Conservation (phyloP, 2,329 filamentous ascomycete species). For the Chaetomiaceae sp. region DNA sequence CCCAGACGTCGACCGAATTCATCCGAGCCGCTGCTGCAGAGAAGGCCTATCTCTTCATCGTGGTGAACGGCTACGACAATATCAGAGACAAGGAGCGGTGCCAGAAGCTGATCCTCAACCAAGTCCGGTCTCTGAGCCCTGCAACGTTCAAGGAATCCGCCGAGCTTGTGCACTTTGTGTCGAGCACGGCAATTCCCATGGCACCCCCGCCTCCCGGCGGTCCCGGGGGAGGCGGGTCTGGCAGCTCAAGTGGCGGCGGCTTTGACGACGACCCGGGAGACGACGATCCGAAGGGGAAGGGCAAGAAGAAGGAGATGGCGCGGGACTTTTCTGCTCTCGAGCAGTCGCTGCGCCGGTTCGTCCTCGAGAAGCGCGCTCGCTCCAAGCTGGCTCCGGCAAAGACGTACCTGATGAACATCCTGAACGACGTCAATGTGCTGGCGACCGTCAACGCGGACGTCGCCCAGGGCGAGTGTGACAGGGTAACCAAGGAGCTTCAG, state of each 20-base stretch:
- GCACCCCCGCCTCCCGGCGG: slow-evolving; percentile 53
- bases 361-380: slow-evolving; percentile 88
- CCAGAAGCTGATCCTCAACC: slow-evolving; percentile 87
- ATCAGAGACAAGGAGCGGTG: slow-evolving; percentile 90
- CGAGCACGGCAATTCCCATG: slow-evolving; percentile 88
- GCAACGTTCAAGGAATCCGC: slow-evolving; percentile 86
- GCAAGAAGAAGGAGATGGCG: slow-evolving; percentile 82
- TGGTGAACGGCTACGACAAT: slow-evolving; percentile 94
- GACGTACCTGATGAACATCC: slow-evolving; percentile 89
- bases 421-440: slow-evolving; percentile 78
- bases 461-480: slow-evolving; percentile 75
- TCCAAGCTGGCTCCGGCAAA: slow-evolving; percentile 94
- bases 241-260: slow-evolving; percentile 48
- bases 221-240: slow-evolving; percentile 50
- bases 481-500: slow-evolving; percentile 73
- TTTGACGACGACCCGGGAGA: slow-evolving; percentile 47
- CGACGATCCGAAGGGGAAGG: slow-evolving; percentile 66
- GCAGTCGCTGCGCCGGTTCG: slow-evolving; percentile 82
- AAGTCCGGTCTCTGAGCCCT: slow-evolving; percentile 82
- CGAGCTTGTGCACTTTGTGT: slow-evolving; percentile 96
- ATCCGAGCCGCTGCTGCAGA: slow-evolving; percentile 93
- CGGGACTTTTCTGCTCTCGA: slow-evolving; percentile 88
- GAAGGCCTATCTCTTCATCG: slow-evolving; percentile 98
- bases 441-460: slow-evolving; percentile 85
- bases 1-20: slow-evolving; percentile 94